phyloP scores from a whole-genome alignment of 495 filamentous ascomycete species.

The Talaromyces trachyspermus region DNA sequence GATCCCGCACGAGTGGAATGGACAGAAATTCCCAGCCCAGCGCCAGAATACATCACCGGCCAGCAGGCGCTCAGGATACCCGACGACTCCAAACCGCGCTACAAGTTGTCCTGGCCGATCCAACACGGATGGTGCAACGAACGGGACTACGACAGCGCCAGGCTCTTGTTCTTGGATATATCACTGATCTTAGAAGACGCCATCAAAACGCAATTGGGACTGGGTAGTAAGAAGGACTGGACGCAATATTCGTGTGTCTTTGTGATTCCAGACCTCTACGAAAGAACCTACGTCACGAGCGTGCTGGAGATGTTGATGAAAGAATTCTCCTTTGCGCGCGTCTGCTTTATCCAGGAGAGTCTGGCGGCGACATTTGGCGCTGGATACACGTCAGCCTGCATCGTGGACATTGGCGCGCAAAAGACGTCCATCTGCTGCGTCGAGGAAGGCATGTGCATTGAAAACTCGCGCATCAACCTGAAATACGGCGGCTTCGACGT shows the following conservation, averaged over 20 bases:
- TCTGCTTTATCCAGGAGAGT: slow-evolving; percentile 93
- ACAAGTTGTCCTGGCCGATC: slow-evolving; percentile 88
- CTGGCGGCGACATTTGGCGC: slow-evolving; percentile 93
- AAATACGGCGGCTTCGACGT: slow-evolving; percentile 91
- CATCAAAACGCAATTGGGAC: slow-evolving; percentile 70
- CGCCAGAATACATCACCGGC: slow-evolving; percentile 71
- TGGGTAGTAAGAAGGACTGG: slow-evolving; percentile 74
- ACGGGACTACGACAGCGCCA: slow-evolving; percentile 69
- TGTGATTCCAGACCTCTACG: slow-evolving; percentile 92
- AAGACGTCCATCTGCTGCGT: slow-evolving; percentile 98
- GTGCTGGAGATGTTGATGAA: slow-evolving; percentile 77
- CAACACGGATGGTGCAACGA: slow-evolving; percentile 85
- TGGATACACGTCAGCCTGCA: slow-evolving; percentile 83
- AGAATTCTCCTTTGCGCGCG: slow-evolving; percentile 77
- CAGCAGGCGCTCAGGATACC: slow-evolving; percentile 76
- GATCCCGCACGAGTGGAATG: slow-evolving; percentile 89
- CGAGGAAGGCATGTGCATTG: slow-evolving; percentile 90
- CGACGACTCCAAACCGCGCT: slow-evolving; percentile 81
- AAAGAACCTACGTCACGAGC: slow-evolving; percentile 81
- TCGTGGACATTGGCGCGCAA: slow-evolving; percentile 94
- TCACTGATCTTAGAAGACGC: slow-evolving; percentile 79
- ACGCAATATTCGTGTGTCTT: slow-evolving; percentile 88
- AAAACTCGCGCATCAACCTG: slow-evolving; percentile 86
- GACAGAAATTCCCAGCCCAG: slow-evolving; percentile 71
- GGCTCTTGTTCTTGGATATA: slow-evolving; percentile 75